phyloP scores from a whole-genome alignment of 225 moss, liverwort and hornwort species.

The Polytrichum commune region DNA sequence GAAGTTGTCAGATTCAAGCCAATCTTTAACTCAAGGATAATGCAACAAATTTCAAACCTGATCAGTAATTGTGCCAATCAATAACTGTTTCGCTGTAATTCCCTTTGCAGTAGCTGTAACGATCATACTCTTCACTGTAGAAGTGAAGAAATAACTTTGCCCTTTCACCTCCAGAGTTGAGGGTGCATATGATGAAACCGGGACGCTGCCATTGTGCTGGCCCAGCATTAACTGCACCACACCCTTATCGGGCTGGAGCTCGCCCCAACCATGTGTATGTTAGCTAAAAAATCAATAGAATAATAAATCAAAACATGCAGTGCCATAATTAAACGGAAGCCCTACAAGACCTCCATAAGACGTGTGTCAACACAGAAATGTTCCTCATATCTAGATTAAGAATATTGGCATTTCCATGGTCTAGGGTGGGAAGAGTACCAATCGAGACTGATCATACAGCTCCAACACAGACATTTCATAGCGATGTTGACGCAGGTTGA shows the following conservation, averaged over 20 bases:
- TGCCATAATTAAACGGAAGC: no score
- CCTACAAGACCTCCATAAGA: no score
- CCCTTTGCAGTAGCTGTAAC: constrained; percentile 89
- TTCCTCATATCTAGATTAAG: no score
- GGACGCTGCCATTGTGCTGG: constrained; percentile 73
- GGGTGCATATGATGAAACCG: constrained; percentile 74
- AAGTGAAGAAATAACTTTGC: constrained; percentile 88
- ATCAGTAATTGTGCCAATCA: constrained; percentile 83
- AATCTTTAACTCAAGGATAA: no score
- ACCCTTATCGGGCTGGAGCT: constrained; percentile 78
- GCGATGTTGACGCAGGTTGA: constrained; percentile 87
- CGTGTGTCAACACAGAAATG: no score
- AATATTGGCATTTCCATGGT: no score
- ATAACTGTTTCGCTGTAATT: constrained; percentile 80
- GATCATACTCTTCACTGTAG: constrained; percentile 76
- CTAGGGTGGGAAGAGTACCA: constrained; percentile 45
- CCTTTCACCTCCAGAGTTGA: constrained; percentile 75
- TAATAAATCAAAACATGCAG: neutral
- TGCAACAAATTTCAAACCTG: constrained; percentile 50
- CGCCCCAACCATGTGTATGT: neutral
- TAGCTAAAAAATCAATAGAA: neutral
- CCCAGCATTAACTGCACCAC: constrained; percentile 85
- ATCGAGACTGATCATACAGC: constrained; percentile 78
- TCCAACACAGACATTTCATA: constrained; percentile 97
- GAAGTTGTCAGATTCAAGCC: no score